Conservation (phyloP, 257 asterid species). For the Penstemon barbatus region DNA sequence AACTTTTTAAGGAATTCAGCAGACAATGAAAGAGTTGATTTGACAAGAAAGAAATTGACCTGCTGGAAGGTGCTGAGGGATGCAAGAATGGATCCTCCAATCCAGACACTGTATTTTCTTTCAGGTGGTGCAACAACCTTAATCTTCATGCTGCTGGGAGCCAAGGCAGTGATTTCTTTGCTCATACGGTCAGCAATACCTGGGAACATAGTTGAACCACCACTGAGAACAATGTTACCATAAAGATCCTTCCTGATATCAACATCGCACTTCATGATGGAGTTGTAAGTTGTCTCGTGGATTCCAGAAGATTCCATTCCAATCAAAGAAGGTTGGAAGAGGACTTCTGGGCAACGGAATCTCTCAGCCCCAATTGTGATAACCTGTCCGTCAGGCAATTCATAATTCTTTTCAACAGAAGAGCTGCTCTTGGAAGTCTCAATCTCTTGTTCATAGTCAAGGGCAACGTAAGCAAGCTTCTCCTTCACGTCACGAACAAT, state of each 20-base stretch:
- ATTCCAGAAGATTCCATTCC: slow-evolving; percentile 56
- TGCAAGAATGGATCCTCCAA: slow-evolving; percentile 1
- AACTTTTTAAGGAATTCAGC: not conserved
- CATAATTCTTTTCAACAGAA: slow-evolving; percentile 49
- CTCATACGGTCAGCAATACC: slow-evolving; percentile 8
- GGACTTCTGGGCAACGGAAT: slow-evolving; percentile 51
- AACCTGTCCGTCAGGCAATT: slow-evolving; percentile 40
- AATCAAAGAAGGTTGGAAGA: slow-evolving; percentile 47
- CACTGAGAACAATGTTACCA: slow-evolving; percentile 1
- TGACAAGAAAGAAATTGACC: slow-evolving; percentile 23
- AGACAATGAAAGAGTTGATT: not conserved
- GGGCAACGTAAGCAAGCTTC: slow-evolving; percentile 3
- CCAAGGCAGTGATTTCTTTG: not conserved
- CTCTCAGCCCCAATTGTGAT: slow-evolving; percentile 50
- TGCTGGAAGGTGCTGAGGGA: slow-evolving; percentile 38
- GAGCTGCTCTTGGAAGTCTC: slow-evolving; percentile 50
- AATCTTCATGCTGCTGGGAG: slow-evolving; percentile 4
- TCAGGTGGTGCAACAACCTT: slow-evolving; percentile 50
- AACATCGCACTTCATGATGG: slow-evolving; percentile 5
- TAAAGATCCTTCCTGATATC: slow-evolving; percentile 3
- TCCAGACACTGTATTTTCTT: slow-evolving; percentile 38
- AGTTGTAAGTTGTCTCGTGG: slow-evolving; percentile 48
- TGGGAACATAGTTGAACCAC: not conserved
- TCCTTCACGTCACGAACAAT: slow-evolving; percentile 4
- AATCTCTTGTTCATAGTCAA: slow-evolving; percentile 41